phyloP scores from a whole-genome alignment of 305 asterid genomes.

The Solanum hybrid region DNA sequence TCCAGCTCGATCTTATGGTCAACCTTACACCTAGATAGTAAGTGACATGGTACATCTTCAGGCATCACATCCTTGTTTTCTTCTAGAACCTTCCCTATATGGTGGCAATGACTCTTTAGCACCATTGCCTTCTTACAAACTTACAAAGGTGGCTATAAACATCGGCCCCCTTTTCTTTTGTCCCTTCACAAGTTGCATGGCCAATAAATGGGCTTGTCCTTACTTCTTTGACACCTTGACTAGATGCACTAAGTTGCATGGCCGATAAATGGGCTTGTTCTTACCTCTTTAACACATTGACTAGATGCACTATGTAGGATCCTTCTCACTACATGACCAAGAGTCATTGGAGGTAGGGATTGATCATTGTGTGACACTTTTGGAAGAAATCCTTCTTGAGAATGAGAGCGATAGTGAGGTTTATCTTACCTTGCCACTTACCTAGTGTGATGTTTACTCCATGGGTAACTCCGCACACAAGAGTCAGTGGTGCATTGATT shows the following conservation, averaged over 20 bases:
- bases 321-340: neutral
- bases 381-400: too few relatives aligned
- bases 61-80: neutral
- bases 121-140: neutral
- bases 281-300: neutral
- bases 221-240: too few relatives aligned
- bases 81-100: too few relatives aligned
- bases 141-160: neutral
- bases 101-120: neutral
- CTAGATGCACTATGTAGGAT: neutral
- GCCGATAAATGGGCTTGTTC: too few relatives aligned
- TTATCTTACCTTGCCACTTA: neutral
- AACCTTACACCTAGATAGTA: neutral
- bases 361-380: neutral
- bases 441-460: neutral
- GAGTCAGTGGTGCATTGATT: neutral
- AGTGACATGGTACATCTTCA: neutral
- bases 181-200: neutral
- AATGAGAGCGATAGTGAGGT: neutral
- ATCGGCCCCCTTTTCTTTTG: neutral
- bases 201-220: neutral
- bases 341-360: neutral
- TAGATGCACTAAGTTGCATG: neutral
- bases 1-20: neutral
- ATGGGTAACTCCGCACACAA: neutral